phyloP scores from a whole-genome alignment of 495 filamentous ascomycete genomes.

The Talaromyces borbonicus region DNA sequence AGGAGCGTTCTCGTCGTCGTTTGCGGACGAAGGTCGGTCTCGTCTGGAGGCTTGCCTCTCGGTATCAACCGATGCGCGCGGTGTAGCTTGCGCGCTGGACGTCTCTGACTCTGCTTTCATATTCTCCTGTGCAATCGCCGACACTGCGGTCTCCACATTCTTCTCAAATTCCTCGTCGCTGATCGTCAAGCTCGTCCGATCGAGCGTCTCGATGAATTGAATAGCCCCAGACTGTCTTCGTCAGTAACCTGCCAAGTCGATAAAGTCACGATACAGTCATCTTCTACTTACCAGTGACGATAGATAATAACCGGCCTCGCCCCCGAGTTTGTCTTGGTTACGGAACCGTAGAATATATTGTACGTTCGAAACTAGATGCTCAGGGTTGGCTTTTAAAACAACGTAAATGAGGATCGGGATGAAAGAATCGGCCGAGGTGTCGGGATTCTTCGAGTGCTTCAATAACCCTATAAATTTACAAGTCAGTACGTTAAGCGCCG shows the following conservation, averaged over 20 bases:
- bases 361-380: constrained; percentile 92
- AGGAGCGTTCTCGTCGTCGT: constrained; percentile 62
- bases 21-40: constrained; percentile 31
- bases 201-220: constrained; percentile 93
- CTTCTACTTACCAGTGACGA: no score
- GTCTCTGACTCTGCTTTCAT: constrained; percentile 34
- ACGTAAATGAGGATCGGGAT: constrained; percentile 94
- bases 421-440: constrained; percentile 93
- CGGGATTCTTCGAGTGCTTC: constrained; percentile 73
- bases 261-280: no score
- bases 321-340: constrained; percentile 92
- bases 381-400: constrained; percentile 86
- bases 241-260: constrained; percentile 5
- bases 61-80: constrained; percentile 46
- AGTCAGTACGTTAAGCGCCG: constrained; percentile 4
- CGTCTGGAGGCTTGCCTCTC: constrained; percentile 41
- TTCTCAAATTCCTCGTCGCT: constrained; percentile 90
- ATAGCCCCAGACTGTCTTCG: constrained; percentile 73
- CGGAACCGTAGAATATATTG: constrained; percentile 96
- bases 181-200: constrained; percentile 87
- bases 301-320: constrained; percentile 97
- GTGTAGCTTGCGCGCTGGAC: constrained; percentile 25
- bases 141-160: constrained; percentile 91
- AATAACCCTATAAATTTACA: constrained; percentile 52
- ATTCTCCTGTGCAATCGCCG: constrained; percentile 88